Percentiles rank a stretch among this genome's conserved stretches.
phyloP scores from a whole-genome alignment of 169 alveolate genomes.

The Plasmodium billcollinsi region DNA sequence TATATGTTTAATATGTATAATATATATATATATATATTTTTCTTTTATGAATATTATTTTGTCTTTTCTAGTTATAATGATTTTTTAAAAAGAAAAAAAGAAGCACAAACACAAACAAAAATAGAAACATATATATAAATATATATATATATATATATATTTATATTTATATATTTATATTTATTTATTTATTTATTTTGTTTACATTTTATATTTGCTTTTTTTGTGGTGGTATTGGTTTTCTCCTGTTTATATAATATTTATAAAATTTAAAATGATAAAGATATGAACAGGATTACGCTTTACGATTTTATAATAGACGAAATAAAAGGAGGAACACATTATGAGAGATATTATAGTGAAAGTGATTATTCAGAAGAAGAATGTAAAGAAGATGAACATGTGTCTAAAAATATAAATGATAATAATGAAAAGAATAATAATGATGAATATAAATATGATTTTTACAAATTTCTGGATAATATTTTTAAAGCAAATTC shows the following conservation, averaged over 20 bases:
- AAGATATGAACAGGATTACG: constrained; percentile 72
- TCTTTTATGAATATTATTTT: too few relatives aligned
- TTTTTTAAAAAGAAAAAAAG: too few relatives aligned
- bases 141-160: not conserved
- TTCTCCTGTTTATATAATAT: too few relatives aligned
- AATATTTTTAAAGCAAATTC: constrained; percentile 51
- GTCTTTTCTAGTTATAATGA: too few relatives aligned
- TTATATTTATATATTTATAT: too few relatives aligned
- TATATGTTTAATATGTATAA: too few relatives aligned
- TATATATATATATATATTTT: too few relatives aligned
- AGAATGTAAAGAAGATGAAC: not conserved
- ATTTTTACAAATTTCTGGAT: constrained; percentile 69
- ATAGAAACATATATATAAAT: not conserved
- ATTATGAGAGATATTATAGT: constrained; percentile 49
- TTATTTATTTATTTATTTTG: not conserved
- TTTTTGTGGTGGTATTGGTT: too few relatives aligned
- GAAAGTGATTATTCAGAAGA: constrained; percentile 37
- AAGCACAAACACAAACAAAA: too few relatives aligned
- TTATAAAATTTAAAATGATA: constrained; percentile 16
- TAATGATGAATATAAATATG: constrained; percentile 43
- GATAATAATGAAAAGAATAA: not conserved
- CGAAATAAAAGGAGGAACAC: constrained; percentile 70
- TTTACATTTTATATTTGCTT: not conserved
- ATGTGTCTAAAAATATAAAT: not conserved
- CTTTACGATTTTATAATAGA: constrained; percentile 71